Conservation (phyloP, 106 monocot genomes). For the Apostasia shenzhenica region DNA sequence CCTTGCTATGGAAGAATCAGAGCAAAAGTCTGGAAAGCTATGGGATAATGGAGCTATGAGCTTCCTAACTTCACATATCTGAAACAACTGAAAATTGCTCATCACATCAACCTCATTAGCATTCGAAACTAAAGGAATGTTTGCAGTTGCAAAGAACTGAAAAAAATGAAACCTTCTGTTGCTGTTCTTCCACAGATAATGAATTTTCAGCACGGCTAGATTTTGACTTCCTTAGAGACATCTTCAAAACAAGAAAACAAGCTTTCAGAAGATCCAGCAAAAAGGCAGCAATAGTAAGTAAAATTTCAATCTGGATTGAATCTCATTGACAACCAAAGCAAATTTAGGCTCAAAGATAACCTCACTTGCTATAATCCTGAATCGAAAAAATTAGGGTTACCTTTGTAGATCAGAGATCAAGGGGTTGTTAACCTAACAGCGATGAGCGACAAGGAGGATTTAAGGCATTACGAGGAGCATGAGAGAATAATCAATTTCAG, state of each 20-base stretch:
- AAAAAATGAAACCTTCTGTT: conserved; percentile 23
- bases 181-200: conserved; percentile 24
- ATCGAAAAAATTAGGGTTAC: too few relatives aligned
- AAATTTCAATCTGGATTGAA: too few relatives aligned
- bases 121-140: neutral
- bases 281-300: neutral
- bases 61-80: conserved; percentile 41
- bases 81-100: neutral
- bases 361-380: too few relatives aligned
- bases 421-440: too few relatives aligned
- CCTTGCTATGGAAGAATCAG: conserved; percentile 43
- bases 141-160: conserved; percentile 2
- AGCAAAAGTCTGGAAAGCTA: conserved; percentile 22
- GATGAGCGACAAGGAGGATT: too few relatives aligned
- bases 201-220: conserved; percentile 15
- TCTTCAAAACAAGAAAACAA: neutral
- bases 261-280: conserved; percentile 3
- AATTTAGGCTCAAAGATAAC: too few relatives aligned
- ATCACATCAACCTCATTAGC: neutral
- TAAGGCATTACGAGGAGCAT: too few relatives aligned
- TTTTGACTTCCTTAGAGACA: conserved; percentile 23
- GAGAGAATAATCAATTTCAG: too few relatives aligned
- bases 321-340: too few relatives aligned
- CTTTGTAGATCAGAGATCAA: too few relatives aligned
- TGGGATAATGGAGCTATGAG: conserved; percentile 21